Conservation (phyloP, 345 rosid species). For the Murraya koenigii region DNA sequence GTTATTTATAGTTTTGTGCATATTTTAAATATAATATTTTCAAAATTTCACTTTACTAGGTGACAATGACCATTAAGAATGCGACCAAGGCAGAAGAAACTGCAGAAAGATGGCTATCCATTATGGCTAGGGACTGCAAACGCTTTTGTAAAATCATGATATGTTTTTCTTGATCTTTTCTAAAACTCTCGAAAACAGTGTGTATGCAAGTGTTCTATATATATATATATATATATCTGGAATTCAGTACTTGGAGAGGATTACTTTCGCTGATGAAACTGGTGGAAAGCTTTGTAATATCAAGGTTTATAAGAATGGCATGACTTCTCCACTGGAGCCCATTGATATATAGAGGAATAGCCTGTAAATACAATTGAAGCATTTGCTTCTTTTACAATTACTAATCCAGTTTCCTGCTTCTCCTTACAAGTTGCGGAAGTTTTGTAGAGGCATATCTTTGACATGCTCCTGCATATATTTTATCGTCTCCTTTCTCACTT, state of each 20-base stretch:
- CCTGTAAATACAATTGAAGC: not conserved
- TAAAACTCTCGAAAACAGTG: not conserved
- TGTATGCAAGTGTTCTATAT: not conserved
- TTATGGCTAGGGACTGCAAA: conserved; percentile 65
- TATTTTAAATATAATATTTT: not conserved
- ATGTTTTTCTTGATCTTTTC: conserved; percentile 19
- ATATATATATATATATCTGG: not conserved
- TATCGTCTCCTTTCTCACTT: not conserved
- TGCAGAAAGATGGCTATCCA: conserved; percentile 60
- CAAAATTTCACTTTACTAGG: conserved; percentile 35
- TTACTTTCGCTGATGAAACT: conserved; percentile 82
- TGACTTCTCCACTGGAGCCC: conserved; percentile 24
- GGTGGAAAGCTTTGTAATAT: conserved; percentile 80
- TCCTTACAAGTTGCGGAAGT: not conserved
- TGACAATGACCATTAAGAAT: conserved; percentile 43
- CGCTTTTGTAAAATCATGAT: conserved; percentile 94
- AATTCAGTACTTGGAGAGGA: conserved; percentile 26
- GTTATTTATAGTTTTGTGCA: not conserved
- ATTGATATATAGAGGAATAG: not conserved
- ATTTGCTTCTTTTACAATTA: conserved; percentile 8
- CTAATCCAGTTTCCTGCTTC: not conserved
- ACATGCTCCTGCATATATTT: not conserved
- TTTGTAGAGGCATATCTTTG: not conserved
- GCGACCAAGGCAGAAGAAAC: conserved; percentile 55
- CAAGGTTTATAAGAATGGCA: conserved; percentile 55